Evolutionary conservation across 176 grass and related monocot species (phyloP), one percentile per base, ranked within the genome.

Genomic region (Otatea glauca): DNA sequence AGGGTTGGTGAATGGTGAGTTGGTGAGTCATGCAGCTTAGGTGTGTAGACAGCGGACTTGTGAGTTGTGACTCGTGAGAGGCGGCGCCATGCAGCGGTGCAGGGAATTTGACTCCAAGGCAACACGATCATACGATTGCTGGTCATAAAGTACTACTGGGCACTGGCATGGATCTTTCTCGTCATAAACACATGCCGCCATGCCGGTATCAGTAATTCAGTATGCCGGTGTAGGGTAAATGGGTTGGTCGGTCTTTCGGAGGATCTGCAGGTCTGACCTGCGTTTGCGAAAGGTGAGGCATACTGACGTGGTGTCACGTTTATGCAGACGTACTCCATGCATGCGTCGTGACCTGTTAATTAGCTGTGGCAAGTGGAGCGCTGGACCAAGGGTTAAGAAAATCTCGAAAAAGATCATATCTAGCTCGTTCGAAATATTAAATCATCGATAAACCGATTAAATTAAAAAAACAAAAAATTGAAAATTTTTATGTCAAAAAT

Each of bases 1-100:
- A 55, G 70, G 88, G 86, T 93, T 91, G 92, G 88, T 86, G 83
- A 44, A 14, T 5, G 88, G 38, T 49, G 91, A 29, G 42, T 60
- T 7, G 88, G 37, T 43, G 91, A 29, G 59, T 66, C 74, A 61
- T 62, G 24, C 65, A 51, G 61, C 69, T 51, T 72, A 12, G 50
- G 76, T 81, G 77, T 68, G 77, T 47, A 54, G 51, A 74, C 64
- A 16, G 39, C 25, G 39, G 44, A 23, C 24, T 14, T 58, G 55
- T 9, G 18, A n/a, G n/a, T n/a, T n/a, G n/a, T n/a, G n/a, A 5
- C 58, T 4, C 15, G 37, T 5, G 17, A 63, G 37, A 37, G 49
- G 6, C 48, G 10, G 35, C 42, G 47, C 48, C 49, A 34, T 65
- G 62, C 27, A 73, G 24, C 24, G 24, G 76, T 65, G 44, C 58